Evolutionary conservation across 1,139 yeast species (phyloP), one percentile per base, ranked within the genome.

Genomic region (Saccharomyces hybrid): DNA sequence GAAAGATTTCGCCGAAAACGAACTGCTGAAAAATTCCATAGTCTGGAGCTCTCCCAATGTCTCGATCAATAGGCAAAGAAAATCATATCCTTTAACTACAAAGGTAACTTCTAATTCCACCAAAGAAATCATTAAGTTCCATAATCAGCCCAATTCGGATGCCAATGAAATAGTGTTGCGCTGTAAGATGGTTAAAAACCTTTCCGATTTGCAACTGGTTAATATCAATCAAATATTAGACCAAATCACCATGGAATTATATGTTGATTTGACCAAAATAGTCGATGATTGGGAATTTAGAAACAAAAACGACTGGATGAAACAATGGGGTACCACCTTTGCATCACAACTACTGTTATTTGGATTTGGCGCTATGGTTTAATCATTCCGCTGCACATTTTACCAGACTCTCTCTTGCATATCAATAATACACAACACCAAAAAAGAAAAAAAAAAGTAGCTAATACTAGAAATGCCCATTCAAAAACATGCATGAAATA

Each of bases 301-400:
- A 55, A 71, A 69, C 52, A 69, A 82, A 74, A 70, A 82, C 73
- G 71, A 75, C 60, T 80, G 79, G 72, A 73, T 80, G 31, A 73
- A 73, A 48, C 70, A 74, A 63, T 82, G 86, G 86, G 81, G 85
- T 0, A 82, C 81, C 58, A 77, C 84, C 2, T 67, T 82, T 48
- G 83, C 85, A 6, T 79, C 85, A 52, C 87, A 82, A 62, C 67
- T 82, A 52, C 68, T 82, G 49, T 71, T 82, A 48, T 73, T 82
- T 51, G 86, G 87, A 0, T 71, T 82, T 51, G 86, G 86, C 9
- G 85, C 80, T 0, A 75, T 81, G 67, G 85, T 80, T 7, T 80
- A 63, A 62, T 26, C 8, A 47, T 38, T 32, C 3, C 12, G n/a
- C 28, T 16, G 21, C 51, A 48, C 9, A 47, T 41, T n/a, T 19